Evolutionary conservation across 768 basidiomycete species (phyloP), one percentile per base, ranked within the genome.

Genomic region (Mycena epipterygia): DNA sequence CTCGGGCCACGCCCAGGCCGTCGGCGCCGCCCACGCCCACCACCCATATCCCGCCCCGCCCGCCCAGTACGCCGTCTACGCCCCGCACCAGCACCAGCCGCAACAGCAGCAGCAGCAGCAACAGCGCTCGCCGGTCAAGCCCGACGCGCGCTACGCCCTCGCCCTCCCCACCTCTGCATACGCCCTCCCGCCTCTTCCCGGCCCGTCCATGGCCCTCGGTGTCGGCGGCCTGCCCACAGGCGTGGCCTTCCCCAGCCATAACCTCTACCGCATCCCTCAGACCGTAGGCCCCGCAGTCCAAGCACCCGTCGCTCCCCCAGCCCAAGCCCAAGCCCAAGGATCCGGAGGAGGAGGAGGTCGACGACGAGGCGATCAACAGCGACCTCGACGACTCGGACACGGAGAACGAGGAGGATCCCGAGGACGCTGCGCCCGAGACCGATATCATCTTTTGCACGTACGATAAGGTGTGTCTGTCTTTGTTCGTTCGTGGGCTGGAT

Each of bases 311-410:
- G 84, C 2, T 88, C 83, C 33, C 77, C 85, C 35, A 85, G 85
- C 58, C 30, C 21, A 41, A 11, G n/a, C 23, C 11, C n/a, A 30
- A 13, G 25, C 27, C 68, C 60, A 2, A 84, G 82, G 27, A 87
- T 84, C 44, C 75, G 76, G 57, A 2, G 2, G 55, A 25, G n/a
- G 58, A 25, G 1, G 27, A 21, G 21, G n/a, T 4, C 33, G 42
- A 51, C 59, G 29, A 52, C 4, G 93, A 94, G 74, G 88, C 87
- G 16, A 93, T 95, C 79, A 91, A 91, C 74, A 91, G 90, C 42
- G 93, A 95, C 73, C 79, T 95, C 30, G 93, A 94, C 78, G 92
- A 93, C 75, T 89, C 89, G 5, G 93, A 93, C 69, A 87, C 88
- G 37, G 88, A 90, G 42, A 86, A 86, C 25, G 91, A 90, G 37